Evolutionary conservation across 148 eudicot species (phyloP), one percentile per base, ranked within the genome.

Genomic region (Drosera capensis): DNA sequence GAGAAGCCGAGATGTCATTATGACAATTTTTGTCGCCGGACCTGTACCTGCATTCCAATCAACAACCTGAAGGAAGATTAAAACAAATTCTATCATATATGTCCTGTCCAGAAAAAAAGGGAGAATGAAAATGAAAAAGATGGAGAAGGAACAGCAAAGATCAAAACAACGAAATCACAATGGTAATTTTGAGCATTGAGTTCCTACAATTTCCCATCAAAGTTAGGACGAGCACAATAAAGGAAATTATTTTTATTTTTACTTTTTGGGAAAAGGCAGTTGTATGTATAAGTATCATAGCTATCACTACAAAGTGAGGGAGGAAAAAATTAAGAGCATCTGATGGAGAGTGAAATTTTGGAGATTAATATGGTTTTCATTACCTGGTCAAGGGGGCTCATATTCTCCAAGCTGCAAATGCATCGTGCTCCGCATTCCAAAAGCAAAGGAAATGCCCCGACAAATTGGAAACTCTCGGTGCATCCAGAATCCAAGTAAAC

Each of bases 401-500:
- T 67, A 71, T 74, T 75, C 68, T 88, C 96, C 81, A 88, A 75
- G 78, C 83, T 77, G 70, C 96, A 83, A 58, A 88, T 61, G 49
- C 80, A 73, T 11, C 70, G 73, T 20, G 64, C 95, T 30, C 97
- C 95, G 50, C 78, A 75, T 63, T 90, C 94, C 59, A 90, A 50
- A 38, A 90, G 52, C 63, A 78, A 44, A 54, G 92, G 68, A 37
- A 71, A 75, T 46, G 87, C 97, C 43, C 97, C 97, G 46, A 81
- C 59, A 59, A 64, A 67, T 49, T 90, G 83, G 67, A 80, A 90
- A 65, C 97, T 80, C 71, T 90, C 95, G 2, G 97, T 68, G 60
- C 83, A 80, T 49, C 97, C 97, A 47, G 84, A 81, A 70, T 90
- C 97, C 55, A 90, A 64, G 67, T 90, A 90, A 21, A 90, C 58